These are phyloP conservation scores for Mesembryanthemum crystallinum DNA, from an alignment of 148 eudicot species.

Conservation along the genomic window DNA sequence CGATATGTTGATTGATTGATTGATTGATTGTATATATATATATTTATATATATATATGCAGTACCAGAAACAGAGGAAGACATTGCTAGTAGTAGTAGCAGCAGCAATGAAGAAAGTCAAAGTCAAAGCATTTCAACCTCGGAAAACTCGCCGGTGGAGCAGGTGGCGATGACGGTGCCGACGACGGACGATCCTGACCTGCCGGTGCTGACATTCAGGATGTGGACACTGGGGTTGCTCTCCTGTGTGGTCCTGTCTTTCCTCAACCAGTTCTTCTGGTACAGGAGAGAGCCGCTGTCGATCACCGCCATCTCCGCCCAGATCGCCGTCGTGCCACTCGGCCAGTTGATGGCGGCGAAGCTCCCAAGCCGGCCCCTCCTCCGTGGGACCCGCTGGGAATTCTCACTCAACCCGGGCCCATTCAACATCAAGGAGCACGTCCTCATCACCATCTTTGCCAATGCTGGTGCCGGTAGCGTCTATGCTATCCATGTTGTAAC, in stretches of 20 bases:
- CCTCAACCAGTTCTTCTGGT: conserved; percentile 96
- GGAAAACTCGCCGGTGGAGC: conserved; percentile 76
- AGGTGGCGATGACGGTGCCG: conserved; percentile 87
- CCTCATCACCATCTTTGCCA: conserved; percentile 88
- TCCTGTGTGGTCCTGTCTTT: conserved; percentile 75
- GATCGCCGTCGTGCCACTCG: conserved; percentile 86
- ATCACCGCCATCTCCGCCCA: conserved; percentile 95
- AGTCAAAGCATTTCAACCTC: background rate
- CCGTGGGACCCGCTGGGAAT: conserved; percentile 62
- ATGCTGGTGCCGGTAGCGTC: conserved; percentile 87
- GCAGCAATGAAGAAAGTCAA: conserved; percentile 4
- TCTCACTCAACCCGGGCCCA: conserved; percentile 83
- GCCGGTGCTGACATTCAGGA: conserved; percentile 85
- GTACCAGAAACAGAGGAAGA: background rate
- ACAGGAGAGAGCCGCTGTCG: conserved; percentile 71
- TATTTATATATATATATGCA: background rate
- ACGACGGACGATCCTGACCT: conserved; percentile 66
- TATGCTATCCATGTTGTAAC: conserved; percentile 90
- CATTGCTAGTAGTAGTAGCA: too few species aligned
- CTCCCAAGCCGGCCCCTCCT: conserved; percentile 53
- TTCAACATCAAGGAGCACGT: conserved; percentile 95
- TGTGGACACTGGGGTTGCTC: conserved; percentile 79
- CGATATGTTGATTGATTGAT: too few species aligned
- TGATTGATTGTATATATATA: too few species aligned
- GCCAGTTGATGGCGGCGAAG: conserved; percentile 77